Evolutionary conservation across 2,329 filamentous ascomycete genomes (phyloP), one percentile per base, ranked within the genome.

Genomic region (Lecanicillium sp.): DNA sequence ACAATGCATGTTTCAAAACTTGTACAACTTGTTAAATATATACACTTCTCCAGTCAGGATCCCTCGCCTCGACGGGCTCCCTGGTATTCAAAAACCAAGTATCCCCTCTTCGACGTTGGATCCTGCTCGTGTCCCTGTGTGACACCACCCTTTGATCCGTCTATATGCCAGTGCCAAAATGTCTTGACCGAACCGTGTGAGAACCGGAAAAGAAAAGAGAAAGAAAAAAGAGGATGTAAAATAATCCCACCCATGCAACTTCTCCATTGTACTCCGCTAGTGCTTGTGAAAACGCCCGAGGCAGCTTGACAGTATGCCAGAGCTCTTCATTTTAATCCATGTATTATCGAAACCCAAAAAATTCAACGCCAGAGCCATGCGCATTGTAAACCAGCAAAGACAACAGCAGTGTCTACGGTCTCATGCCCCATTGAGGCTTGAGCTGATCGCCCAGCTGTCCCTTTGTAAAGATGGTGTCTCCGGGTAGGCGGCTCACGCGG

Each of bases 401-500:
- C 5, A 17, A 17, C 17, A 33, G 20, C 14, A 14, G 33, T n/a
- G 9, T 22, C 33, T 57, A 69, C 38, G 59, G 53, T 41, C 72
- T 70, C 63, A 79, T 71, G 46, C 56, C 61, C 77, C 76, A 80
- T 37, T 64, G 61, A 31, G 77, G 77, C 62, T 79, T 80, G 44
- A 81, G 65, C 49, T 68, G 66, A 47, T 78, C 62, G 41, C 66
- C 62, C 57, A 90, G 61, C 41, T 87, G 77, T 25, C 83, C 76
- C 52, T 72, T 73, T 4, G 86, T 88, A 47, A 88, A 89, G 42
- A 94, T 86, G 31, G 81, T 76, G 49, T 89, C 87, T 42, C 79
- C 81, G 0, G 89, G 88, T 44, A 96, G 74, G 36, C 85, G 80
- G 56, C 86, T 92, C 47, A 96, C 78, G 46, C 89, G 84, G 53